Percentiles rank a stretch among this genome's conserved stretches.
These are phyloP conservation scores for Thelonectria rubi DNA, from an alignment of 2,329 filamentous ascomycete species.

Conservation along the genomic window DNA sequence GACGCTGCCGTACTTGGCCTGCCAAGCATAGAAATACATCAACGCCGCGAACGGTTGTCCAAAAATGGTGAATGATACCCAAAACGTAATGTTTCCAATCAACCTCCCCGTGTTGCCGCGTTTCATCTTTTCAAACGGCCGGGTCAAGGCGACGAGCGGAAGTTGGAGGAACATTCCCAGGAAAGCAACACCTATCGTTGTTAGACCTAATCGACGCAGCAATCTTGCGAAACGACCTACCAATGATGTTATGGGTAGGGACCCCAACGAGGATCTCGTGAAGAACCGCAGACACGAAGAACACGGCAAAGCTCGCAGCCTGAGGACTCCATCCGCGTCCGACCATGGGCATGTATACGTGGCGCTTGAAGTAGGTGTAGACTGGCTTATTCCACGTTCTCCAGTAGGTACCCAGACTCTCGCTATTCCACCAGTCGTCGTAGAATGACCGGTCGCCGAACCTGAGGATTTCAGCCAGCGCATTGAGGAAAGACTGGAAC, in stretches of 20 bases:
- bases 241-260: slow-evolving; percentile 92
- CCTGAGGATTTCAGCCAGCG: slow-evolving; percentile 85
- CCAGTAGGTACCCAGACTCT: slow-evolving; percentile 89
- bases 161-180: slow-evolving; percentile 93
- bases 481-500: slow-evolving; percentile 93
- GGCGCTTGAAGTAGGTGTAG: slow-evolving; percentile 94
- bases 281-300: slow-evolving; percentile 85
- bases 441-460: slow-evolving; percentile 97
- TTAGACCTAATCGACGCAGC: slow-evolving; percentile 14
- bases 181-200: slow-evolving; percentile 80
- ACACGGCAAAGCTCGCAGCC: slow-evolving; percentile 81
- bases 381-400: slow-evolving; percentile 98
- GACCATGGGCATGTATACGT: slow-evolving; percentile 89
- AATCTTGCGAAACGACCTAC: slow-evolving; percentile 55
- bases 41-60: slow-evolving; percentile 93
- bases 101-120: slow-evolving; percentile 76
- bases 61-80: slow-evolving; percentile 94
- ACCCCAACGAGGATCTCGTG: slow-evolving; percentile 94
- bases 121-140: slow-evolving; percentile 80
- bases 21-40: slow-evolving; percentile 98
- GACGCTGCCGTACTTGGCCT: slow-evolving; percentile 93
- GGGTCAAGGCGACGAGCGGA: slow-evolving; percentile 84
- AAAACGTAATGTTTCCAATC: slow-evolving; percentile 93
- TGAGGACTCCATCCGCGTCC: slow-evolving; percentile 80
- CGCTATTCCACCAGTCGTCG: slow-evolving; percentile 97